phyloP scores from a whole-genome alignment of 495 filamentous ascomycete species.

The Hypoxylon subgilvum region DNA sequence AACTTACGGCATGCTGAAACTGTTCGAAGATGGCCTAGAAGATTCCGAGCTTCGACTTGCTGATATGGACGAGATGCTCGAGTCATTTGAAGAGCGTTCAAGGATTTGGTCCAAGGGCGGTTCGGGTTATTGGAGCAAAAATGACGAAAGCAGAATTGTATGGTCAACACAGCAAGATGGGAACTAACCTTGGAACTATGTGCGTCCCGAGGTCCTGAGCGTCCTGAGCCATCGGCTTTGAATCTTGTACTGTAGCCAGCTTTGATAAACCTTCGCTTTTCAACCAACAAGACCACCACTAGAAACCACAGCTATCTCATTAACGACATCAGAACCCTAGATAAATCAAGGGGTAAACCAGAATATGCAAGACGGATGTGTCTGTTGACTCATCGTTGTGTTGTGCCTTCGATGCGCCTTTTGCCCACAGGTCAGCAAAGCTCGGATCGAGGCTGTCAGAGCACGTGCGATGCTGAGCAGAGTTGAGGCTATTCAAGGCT shows the following conservation, averaged over 20 bases:
- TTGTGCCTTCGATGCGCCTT: no score
- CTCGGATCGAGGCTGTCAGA: no score
- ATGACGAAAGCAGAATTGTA: slow-evolving; percentile 27
- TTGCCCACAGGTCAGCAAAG: neutral
- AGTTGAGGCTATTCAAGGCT: no score
- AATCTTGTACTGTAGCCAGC: no score
- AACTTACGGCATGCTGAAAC: slow-evolving; percentile 12
- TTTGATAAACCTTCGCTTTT: no score
- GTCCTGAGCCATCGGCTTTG: slow-evolving; percentile 1
- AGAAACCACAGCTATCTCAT: neutral
- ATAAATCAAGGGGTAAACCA: neutral
- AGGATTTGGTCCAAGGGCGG: slow-evolving; percentile 22
- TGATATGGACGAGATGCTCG: slow-evolving; percentile 11
- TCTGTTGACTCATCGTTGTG: no score
- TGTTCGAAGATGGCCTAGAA: slow-evolving; percentile 18
- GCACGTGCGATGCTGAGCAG: no score
- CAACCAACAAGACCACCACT: neutral
- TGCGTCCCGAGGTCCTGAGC: no score
- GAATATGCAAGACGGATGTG: no score
- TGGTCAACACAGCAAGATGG: no score
- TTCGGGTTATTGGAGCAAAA: slow-evolving; percentile 24
- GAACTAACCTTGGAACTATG: no score
- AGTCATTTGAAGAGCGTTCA: slow-evolving; percentile 24
- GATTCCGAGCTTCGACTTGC: slow-evolving; percentile 21
- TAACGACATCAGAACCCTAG: slow-evolving; percentile 2